Percentiles rank a stretch among this genome's conserved stretches.
Conservation (phyloP, 257 asterid genomes). For the Phtheirospermum japonicum region DNA sequence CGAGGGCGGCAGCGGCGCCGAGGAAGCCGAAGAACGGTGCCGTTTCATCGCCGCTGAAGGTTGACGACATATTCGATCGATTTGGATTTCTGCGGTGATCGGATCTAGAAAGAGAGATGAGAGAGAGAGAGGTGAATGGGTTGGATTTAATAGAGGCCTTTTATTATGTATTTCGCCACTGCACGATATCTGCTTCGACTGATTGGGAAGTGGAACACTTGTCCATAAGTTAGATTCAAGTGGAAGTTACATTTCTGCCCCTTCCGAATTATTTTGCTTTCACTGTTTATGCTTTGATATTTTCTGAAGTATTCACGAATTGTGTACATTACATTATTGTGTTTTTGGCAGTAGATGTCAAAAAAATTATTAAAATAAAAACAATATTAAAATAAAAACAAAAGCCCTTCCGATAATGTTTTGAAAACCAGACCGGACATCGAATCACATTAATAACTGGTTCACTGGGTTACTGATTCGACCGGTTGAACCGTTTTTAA, state of each 20-base stretch:
- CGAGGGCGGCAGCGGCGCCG: conserved; percentile 76
- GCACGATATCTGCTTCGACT: background rate
- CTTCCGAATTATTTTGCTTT: no score
- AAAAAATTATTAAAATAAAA: no score
- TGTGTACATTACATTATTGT: no score
- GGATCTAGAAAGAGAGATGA: conserved; percentile 18
- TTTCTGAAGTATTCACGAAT: no score
- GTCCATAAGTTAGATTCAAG: background rate
- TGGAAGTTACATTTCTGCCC: conserved; percentile 21
- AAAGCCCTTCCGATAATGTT: no score
- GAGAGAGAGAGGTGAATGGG: conserved; percentile 15
- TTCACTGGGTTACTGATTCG: no score
- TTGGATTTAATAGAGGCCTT: conserved; percentile 23
- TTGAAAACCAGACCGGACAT: no score
- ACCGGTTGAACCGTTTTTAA: no score
- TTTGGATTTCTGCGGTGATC: conserved; percentile 29
- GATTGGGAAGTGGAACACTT: conserved; percentile 16
- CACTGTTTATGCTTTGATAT: no score
- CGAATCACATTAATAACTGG: no score
- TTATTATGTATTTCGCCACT: conserved; percentile 14
- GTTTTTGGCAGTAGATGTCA: no score
- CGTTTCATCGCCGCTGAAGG: conserved; percentile 73
- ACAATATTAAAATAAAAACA: no score
- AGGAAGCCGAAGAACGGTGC: conserved; percentile 85
- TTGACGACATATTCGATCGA: conserved; percentile 41